Evolutionary conservation across 208 protist species (phyloP), one percentile per base, ranked within the genome.

Genomic region (Acanthamoeba royreba): DNA sequence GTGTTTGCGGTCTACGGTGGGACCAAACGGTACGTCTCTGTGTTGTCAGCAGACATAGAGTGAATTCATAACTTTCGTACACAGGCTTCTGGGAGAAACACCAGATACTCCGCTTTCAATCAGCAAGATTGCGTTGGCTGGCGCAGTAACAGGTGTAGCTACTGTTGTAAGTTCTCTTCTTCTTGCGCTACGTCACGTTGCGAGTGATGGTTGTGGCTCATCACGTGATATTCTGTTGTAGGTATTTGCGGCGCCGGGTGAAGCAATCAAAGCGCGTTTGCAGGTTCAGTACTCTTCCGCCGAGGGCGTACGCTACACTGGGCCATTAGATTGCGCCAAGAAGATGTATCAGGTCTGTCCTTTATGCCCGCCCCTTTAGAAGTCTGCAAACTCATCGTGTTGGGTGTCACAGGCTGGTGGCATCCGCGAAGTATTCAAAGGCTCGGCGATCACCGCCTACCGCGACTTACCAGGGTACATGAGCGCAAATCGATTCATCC

Each of bases 191-290:
- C 52, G 17, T 61, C 52, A 28, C 52, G 17, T 17, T 61, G 52
- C 52, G 17, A 17, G 52, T 25, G 52, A 28, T 61, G 19, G 22
- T 61, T 61, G 19, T 61, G 17, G 17, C 25, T 28, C 17, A 28
- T 17, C 52, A 28, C 25, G n/a, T 61, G 17, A 22, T 61, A 28
- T 61, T 17, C 19, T 28, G 17, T 17, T 89, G 25, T 40, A 89
- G 81, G 81, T 46, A 11, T 69, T 89, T 35, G 53, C 81, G 8
- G 81, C 81, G 4, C 81, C 81, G 7, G 81, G 25, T n/a, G 81
- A 89, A 52, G 49, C 53, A 4, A 66, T 89, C 45, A 89, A 89
- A 52, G 81, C 81, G 28, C 81, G 81, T 15, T 33, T 89, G 81
- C 81, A 89, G 81, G 53, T 89, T 0, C 81, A 89, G 19, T 89